Evolutionary conservation across 2,329 filamentous ascomycete genomes (phyloP).

Genomic region (Aspergillus caelatus): DNA sequence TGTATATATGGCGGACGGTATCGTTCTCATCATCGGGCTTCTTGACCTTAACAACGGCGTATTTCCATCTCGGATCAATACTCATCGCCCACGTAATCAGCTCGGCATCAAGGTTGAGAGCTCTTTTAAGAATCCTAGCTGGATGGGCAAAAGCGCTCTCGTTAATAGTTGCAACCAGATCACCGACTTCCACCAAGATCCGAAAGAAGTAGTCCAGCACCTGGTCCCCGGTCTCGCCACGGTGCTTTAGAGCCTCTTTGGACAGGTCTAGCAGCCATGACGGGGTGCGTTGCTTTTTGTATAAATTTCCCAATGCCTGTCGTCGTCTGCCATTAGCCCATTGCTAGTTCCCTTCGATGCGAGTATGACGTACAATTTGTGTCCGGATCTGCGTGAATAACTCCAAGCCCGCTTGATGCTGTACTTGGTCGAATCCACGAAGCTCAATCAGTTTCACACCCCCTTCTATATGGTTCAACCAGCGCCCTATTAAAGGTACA

Average conservation of each 20-base stretch:
- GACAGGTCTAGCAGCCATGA: slow-evolving; percentile 15
- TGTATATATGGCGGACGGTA: slow-evolving; percentile 9
- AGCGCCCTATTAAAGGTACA: slow-evolving; percentile 6
- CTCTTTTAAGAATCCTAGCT: slow-evolving; percentile 5
- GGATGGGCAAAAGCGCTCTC: neutral
- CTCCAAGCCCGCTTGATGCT: slow-evolving; percentile 4
- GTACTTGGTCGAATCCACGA: slow-evolving; percentile 17
- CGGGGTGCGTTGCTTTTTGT: slow-evolving; percentile 13
- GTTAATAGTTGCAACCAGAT: slow-evolving; percentile 15
- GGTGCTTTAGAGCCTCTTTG: slow-evolving; percentile 4
- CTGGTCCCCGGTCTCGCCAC: neutral
- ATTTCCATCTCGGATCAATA: slow-evolving; percentile 15
- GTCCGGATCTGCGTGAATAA: slow-evolving; percentile 16
- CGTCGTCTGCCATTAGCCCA: neutral
- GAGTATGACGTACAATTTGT: slow-evolving; percentile 5
- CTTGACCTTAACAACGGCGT: slow-evolving; percentile 12
- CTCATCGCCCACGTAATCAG: slow-evolving; percentile 17
- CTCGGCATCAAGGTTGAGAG: slow-evolving; percentile 19
- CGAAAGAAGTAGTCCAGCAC: slow-evolving; percentile 18
- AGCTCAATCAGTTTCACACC: slow-evolving; percentile 18
- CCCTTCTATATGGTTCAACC: slow-evolving; percentile 20
- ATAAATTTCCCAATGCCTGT: slow-evolving; percentile 16
- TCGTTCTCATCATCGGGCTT: neutral
- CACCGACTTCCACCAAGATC: slow-evolving; percentile 13
- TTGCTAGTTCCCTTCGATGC: no score